Evolutionary conservation across 805 yeast species (phyloP).

Genomic region (Tetrapisispora namnaoensis): DNA sequence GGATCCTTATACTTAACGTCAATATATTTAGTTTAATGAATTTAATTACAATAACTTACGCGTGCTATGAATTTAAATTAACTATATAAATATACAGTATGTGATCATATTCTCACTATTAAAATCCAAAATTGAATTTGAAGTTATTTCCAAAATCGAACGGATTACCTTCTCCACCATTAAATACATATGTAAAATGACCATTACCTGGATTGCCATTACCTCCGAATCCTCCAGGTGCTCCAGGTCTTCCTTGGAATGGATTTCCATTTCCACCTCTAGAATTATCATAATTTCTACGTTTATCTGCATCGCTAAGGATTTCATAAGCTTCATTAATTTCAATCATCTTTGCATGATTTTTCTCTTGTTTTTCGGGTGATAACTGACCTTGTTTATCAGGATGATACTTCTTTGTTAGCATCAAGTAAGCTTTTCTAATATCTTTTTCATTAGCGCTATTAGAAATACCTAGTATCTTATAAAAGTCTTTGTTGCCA

Average conservation of each 20-base stretch:
- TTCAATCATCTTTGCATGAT: slow-evolving; percentile 79
- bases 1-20: no score
- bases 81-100: no score
- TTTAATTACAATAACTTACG: no score
- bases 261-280: slow-evolving; percentile 12
- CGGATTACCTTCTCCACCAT: slow-evolving; percentile 6
- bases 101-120: neutral
- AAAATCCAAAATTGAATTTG: slow-evolving; percentile 4
- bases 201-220: neutral
- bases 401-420: slow-evolving; percentile 80
- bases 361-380: slow-evolving; percentile 54
- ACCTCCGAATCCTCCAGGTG: neutral
- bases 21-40: no score
- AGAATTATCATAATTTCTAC: slow-evolving; percentile 54
- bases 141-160: slow-evolving; percentile 8
- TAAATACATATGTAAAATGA: neutral
- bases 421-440: slow-evolving; percentile 69
- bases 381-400: slow-evolving; percentile 66
- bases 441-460: slow-evolving; percentile 65
- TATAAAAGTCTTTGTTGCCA: slow-evolving; percentile 63
- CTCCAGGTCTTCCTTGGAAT: neutral
- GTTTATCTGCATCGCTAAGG: slow-evolving; percentile 54
- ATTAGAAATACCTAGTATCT: slow-evolving; percentile 55
- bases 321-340: slow-evolving; percentile 90
- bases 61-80: neutral